Base-by-base conservation (phyloP, 352 stramenopile species). In the Phytophthora parvispora region DNA sequence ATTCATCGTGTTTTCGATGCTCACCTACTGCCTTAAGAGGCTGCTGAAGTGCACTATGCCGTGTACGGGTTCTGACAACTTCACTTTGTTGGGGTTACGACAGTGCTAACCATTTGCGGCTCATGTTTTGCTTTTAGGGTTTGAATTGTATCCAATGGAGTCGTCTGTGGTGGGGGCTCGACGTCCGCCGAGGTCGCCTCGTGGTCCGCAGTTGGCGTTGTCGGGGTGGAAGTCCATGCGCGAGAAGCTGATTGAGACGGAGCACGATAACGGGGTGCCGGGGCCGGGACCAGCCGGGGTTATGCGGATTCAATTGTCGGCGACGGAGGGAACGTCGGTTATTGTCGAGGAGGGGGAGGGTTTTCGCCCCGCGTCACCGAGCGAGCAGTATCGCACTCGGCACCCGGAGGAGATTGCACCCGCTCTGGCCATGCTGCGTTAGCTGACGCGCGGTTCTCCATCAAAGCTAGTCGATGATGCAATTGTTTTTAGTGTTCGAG, bases 171-270 rank as follows among this genome's bases (percentile, higher is more conserved):
- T 47, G 25, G 22, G 22, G 9, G 51, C 20, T 2, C 28, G 47
- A 22, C 60, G 54, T 29, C 61, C 29, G 2, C 25, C 24, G 4
- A 56, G 40, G 27, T 63, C 58, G 20, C 56, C 64, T 47, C 63
- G 59, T n/a, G 63, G 68, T 3, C 68, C 68, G 6, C 72, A 69
- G 24, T 61, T 80, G 48, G 73, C 24, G 24, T 25, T 75, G 32
- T 70, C 75, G 1, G 76, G 74, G 13, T 78, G 74, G 74, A 78
- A 75, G 43, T 68, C 68, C 18, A 72, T 80, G 52, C 60, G 72
- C 16, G 64, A 77, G 51, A 74, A 64, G 31, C 60, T 80, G 28
- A 72, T 80, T 40, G 68, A 77, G 32, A 75, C 64, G 15, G 72
- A 80, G 27, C 65, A 67, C 9, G 72, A 49, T 5, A 74, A 70